Base-by-base conservation (phyloP, 768 basidiomycete genomes). In the Amanita muscaria region DNA sequence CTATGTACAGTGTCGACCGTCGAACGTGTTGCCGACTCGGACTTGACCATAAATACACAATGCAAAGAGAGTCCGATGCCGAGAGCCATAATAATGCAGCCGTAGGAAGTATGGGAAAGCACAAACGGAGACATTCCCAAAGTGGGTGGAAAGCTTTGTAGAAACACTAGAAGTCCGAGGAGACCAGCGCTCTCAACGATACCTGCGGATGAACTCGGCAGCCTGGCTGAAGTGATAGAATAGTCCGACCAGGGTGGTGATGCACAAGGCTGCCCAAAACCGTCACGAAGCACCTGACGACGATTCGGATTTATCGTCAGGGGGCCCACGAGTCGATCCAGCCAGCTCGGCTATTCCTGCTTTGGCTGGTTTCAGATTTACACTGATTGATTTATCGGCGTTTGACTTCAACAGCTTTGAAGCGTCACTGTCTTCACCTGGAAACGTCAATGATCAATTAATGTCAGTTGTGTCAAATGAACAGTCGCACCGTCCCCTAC, bases 141-240 rank as follows among this genome's bases (percentile, higher is more conserved):
- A 39, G 12, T 12, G 7, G 37, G n/a, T n/a, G 12, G 19, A 39
- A 18, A 29, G 12, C 27, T 6, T 29, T 12, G 12, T 3, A 18
- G 25, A 23, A 18, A 15, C 31, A 35, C 21, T 8, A 16, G 12
- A 12, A 15, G 9, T 15, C 18, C 23, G 23, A 8, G 3, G 9
- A 23, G 14, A 14, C n/a, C 27, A 16, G 10, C 12, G 16, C 19
- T 19, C 25, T 42, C 49, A 52, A 42, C 31, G 46, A 48, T 24
- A 48, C 44, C 46, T 50, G 43, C 40, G 44, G 16, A 51, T 12
- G 16, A 48, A 30, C 53, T 45, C 51, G 55, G 51, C 55, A 53
- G 52, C 55, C 55, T 50, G 50, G 47, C 39, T 42, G 32, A 51
- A 37, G 27, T 45, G 42, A 40, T 44, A 46, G 33, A 52, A 44